These are phyloP conservation scores for Mycena rosella DNA, from an alignment of 768 basidiomycete genomes.

Conservation along the genomic window DNA sequence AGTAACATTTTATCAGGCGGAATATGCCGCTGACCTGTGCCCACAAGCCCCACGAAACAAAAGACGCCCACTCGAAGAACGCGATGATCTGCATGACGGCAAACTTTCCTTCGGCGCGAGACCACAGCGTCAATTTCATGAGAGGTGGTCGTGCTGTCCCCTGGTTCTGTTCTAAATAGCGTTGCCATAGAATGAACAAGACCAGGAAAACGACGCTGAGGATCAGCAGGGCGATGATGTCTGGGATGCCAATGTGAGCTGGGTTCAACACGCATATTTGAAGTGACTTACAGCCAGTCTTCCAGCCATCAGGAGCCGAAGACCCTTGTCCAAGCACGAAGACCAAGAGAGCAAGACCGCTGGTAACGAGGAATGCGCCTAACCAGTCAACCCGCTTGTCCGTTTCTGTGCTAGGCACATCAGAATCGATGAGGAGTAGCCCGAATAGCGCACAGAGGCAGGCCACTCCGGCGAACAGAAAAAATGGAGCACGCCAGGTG, in stretches of 20 bases:
- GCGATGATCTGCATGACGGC: conserved; percentile 73
- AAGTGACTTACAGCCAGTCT: conserved; percentile 48
- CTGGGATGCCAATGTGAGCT: conserved; percentile 42
- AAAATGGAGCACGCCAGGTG: conserved; percentile 67
- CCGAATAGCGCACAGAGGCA: conserved; percentile 56
- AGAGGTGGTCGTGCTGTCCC: conserved; percentile 64
- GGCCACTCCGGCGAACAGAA: conserved; percentile 61
- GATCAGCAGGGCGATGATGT: conserved; percentile 77
- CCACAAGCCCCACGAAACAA: conserved; percentile 65
- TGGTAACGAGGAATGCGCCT: conserved; percentile 72
- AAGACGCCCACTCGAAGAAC: conserved; percentile 73
- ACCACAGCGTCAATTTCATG: conserved; percentile 75
- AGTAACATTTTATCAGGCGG: neutral
- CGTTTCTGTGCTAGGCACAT: conserved; percentile 48
- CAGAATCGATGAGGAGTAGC: conserved; percentile 62
- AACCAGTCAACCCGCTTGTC: conserved; percentile 76
- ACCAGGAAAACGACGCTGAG: conserved; percentile 66
- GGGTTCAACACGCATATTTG: neutral
- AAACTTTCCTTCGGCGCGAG: conserved; percentile 71
- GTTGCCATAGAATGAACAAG: conserved; percentile 74
- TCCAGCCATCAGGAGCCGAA: conserved; percentile 69
- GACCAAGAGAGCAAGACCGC: conserved; percentile 73
- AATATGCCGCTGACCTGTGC: conserved; percentile 30
- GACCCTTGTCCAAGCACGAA: conserved; percentile 78
- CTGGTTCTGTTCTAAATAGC: conserved; percentile 60